Percentiles rank a stretch among this genome's conserved stretches.
Evolutionary conservation across 179 eudicot genomes (phyloP).

Genomic region (Heliamphora pulchella): DNA sequence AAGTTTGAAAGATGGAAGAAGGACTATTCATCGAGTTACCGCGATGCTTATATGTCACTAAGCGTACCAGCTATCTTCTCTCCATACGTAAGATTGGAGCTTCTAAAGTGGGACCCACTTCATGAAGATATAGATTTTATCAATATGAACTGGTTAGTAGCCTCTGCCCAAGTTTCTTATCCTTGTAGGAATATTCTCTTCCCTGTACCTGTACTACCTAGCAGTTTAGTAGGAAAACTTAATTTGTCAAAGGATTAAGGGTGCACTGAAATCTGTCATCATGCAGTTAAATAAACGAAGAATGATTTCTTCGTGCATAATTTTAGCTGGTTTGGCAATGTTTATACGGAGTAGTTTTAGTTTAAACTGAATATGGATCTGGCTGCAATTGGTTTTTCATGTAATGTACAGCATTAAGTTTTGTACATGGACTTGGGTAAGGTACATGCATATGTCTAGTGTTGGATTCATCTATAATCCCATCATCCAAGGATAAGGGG

Average conservation of each 20-base stretch:
- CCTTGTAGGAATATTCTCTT: constrained; percentile 15
- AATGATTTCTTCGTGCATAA: not conserved
- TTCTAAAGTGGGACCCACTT: constrained; percentile 94
- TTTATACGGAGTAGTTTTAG: not conserved
- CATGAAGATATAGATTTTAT: constrained; percentile 72
- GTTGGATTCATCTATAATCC: not conserved
- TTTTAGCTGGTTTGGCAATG: constrained; percentile 4
- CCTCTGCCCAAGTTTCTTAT: constrained; percentile 19
- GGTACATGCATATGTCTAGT: not conserved
- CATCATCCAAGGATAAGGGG: not conserved
- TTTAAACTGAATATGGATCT: constrained; percentile 1
- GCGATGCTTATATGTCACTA: constrained; percentile 80
- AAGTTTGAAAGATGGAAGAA: constrained; percentile 79
- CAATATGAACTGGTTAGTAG: constrained; percentile 82
- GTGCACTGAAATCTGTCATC: constrained; percentile 6
- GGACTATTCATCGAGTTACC: constrained; percentile 62
- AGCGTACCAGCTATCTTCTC: constrained; percentile 86
- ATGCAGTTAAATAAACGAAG: not conserved
- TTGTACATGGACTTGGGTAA: not conserved
- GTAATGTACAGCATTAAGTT: not conserved
- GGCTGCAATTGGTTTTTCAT: not conserved
- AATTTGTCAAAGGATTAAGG: constrained; percentile 3
- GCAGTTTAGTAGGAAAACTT: constrained; percentile 16
- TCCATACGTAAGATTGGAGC: constrained; percentile 94
- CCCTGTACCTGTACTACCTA: constrained; percentile 16